phyloP scores from a whole-genome alignment of 257 asterid species.

The Oldenlandia corymbosa region DNA sequence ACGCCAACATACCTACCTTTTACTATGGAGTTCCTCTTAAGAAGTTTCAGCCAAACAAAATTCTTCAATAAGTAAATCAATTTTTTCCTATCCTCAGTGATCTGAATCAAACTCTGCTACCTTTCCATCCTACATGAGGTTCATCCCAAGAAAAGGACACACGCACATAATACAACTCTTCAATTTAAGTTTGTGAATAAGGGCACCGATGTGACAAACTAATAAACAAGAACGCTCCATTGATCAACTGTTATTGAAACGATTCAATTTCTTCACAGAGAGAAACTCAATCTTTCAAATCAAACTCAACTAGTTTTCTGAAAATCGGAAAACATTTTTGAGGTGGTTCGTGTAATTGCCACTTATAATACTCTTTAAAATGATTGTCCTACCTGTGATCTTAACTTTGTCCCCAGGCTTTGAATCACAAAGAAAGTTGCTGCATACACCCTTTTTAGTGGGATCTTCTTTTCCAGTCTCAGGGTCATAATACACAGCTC shows the following conservation, averaged over 20 bases:
- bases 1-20: too few relatives aligned
- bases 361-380: not conserved
- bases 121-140: not conserved
- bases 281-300: not conserved
- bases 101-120: not conserved
- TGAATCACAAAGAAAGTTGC: slow-evolving; percentile 81
- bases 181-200: not conserved
- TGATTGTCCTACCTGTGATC: slow-evolving; percentile 51
- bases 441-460: slow-evolving; percentile 79
- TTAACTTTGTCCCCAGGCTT: slow-evolving; percentile 87
- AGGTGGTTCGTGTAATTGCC: not conserved
- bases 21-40: too few relatives aligned
- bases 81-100: not conserved
- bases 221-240: not conserved
- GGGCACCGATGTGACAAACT: not conserved
- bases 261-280: not conserved
- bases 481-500: slow-evolving; percentile 86
- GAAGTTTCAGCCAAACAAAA: not conserved
- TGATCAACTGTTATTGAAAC: not conserved
- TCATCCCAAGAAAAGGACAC: not conserved
- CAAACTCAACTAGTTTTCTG: too few relatives aligned
- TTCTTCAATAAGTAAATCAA: not conserved
- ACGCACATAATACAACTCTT: too few relatives aligned
- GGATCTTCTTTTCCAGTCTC: slow-evolving; percentile 92
- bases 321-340: too few relatives aligned